Conservation (phyloP, 768 basidiomycete genomes). For the Mycena venus region DNA sequence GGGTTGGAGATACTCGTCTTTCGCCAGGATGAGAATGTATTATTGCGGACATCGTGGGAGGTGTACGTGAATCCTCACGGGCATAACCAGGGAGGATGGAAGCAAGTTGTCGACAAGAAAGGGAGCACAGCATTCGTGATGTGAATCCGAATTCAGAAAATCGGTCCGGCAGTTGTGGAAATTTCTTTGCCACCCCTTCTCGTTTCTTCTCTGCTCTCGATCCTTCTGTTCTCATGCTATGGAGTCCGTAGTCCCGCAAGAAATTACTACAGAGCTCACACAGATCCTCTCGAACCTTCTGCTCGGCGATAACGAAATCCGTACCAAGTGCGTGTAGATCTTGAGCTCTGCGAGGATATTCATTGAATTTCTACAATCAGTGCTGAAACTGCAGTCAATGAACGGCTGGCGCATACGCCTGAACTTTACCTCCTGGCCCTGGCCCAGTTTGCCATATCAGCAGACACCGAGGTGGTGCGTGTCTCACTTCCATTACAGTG, state of each 20-base stretch:
- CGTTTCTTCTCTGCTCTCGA: too few relatives aligned
- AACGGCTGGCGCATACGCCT: conserved; percentile 81
- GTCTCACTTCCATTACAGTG: neutral
- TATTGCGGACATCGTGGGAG: conserved; percentile 6
- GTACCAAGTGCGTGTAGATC: conserved; percentile 66
- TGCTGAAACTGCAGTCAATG: conserved; percentile 87
- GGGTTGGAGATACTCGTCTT: neutral
- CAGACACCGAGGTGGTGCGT: conserved; percentile 85
- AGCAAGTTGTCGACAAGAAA: neutral
- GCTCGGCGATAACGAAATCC: conserved; percentile 86
- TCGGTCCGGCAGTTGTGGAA: neutral
- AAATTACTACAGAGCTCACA: conserved; percentile 82
- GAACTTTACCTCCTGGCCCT: conserved; percentile 85
- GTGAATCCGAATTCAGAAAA: neutral
- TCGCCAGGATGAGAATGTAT: neutral
- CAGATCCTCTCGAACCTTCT: conserved; percentile 90
- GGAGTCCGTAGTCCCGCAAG: conserved; percentile 70
- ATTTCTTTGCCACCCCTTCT: neutral
- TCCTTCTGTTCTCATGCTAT: conserved; percentile 41
- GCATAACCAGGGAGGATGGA: neutral
- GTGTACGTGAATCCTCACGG: neutral
- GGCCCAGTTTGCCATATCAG: conserved; percentile 81
- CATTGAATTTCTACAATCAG: conserved; percentile 44
- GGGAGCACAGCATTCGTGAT: neutral
- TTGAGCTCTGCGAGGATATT: conserved; percentile 5